Evolutionary conservation across 495 filamentous ascomycete genomes (phyloP), one percentile per base, ranked within the genome.

Genomic region (Talaromyces adpressus): DNA sequence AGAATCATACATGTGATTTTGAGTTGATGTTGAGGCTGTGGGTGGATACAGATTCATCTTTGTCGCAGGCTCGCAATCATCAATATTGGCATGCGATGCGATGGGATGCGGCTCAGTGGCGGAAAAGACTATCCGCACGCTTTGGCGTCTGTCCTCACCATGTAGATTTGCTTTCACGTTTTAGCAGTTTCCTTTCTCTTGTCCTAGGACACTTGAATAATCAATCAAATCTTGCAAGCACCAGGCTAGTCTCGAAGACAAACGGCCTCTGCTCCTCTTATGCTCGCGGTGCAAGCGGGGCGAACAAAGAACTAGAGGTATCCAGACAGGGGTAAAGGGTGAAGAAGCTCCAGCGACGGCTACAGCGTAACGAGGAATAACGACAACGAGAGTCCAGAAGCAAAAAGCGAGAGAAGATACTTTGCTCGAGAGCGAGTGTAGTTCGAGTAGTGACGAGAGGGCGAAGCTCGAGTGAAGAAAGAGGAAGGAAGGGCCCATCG

Each of bases 21-120:
- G 41, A 22, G 9, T 57, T 58, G 56, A 20, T n/a, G 27, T n/a
- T 6, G 45, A 52, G 27, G 60, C 20, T 49, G 60, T 20, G 25
- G 22, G 45, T 52, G 45, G 41, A 27, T 61, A 62, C 18, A 47
- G 41, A 62, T 53, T 62, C 60, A 62, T 62, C 14, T 9, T 60
- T 47, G 60, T 62, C 60, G 41, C 59, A 34, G 51, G 30, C 22
- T 30, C n/a, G 14, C 18, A 22, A 52, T 32, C 60, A 62, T 18
- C 20, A 27, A 29, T 45, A 45, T 16, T 41, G 23, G 36, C 57
- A 47, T 60, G 34, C 58, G 30, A 41, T 49, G 58, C 41, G 23
- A 29, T 49, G 16, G 6, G 58, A 47, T 41, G 22, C 32, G 58
- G 20, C 52, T 56, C 34, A 49, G 58, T 16, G 41, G 57, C 57